These are phyloP conservation scores for Teratosphaeria destructans DNA, from an alignment of 2,329 filamentous ascomycete genomes.

Conservation along the genomic window DNA sequence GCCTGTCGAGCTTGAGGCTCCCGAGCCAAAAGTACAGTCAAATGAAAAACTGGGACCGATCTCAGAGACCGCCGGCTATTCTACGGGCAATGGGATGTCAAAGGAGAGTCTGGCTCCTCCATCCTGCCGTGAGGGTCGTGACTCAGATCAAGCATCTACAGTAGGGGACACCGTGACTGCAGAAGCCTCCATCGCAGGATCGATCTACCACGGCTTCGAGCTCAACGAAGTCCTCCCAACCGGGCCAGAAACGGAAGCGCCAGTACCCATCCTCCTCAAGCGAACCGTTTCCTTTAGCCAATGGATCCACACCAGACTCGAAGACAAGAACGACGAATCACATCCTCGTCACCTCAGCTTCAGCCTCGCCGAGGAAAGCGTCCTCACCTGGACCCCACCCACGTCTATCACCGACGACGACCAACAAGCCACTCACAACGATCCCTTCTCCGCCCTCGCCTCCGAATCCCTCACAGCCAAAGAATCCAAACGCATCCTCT, in stretches of 20 bases:
- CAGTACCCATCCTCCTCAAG: constrained; percentile 42
- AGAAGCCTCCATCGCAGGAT: constrained; percentile 46
- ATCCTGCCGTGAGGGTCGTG: neutral
- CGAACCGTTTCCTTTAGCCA: constrained; percentile 46
- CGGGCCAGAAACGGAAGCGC: constrained; percentile 37
- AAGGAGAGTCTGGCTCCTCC: constrained; percentile 1
- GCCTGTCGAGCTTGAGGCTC: neutral
- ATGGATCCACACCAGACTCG: constrained; percentile 9
- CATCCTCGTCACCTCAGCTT: constrained; percentile 68
- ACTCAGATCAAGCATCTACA: neutral
- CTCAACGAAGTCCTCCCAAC: constrained; percentile 45
- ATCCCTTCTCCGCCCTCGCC: constrained; percentile 14
- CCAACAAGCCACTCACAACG: constrained; percentile 5
- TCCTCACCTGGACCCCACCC: constrained; percentile 51
- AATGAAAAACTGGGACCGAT: neutral
- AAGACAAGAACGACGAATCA: constrained; percentile 38
- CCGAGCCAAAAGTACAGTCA: neutral
- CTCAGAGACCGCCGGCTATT: neutral
- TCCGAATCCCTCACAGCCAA: constrained; percentile 33
- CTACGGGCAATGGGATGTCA: neutral
- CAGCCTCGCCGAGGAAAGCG: constrained; percentile 62
- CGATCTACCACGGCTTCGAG: constrained; percentile 49
- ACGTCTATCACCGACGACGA: constrained; percentile 18
- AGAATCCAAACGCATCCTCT: constrained; percentile 47
- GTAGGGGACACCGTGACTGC: constrained; percentile 29